These are phyloP conservation scores for Hysterangium stoloniferum DNA, from an alignment of 768 basidiomycete genomes.

Conservation along the genomic window DNA sequence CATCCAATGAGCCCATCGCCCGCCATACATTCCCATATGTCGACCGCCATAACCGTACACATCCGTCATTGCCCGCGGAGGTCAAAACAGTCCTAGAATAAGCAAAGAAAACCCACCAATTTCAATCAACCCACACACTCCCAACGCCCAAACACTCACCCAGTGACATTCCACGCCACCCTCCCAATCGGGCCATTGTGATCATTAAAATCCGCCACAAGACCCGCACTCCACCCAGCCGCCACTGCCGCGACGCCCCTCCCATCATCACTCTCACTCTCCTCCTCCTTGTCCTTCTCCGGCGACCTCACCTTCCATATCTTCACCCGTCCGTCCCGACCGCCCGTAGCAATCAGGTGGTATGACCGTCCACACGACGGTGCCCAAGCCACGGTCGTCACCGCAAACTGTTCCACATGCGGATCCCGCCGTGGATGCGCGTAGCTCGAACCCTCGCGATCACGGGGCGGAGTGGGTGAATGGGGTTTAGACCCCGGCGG, in stretches of 20 bases:
- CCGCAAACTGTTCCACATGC: slow-evolving; percentile 37
- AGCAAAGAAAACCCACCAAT: background rate
- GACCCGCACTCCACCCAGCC: slow-evolving; percentile 58
- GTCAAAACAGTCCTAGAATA: slow-evolving; percentile 64
- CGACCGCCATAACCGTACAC: slow-evolving; percentile 80
- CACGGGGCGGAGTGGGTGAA: background rate
- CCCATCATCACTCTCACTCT: slow-evolving; percentile 28
- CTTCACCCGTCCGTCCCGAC: slow-evolving; percentile 78
- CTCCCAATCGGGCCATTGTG: slow-evolving; percentile 73
- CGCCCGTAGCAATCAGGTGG: slow-evolving; percentile 88
- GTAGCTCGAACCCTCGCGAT: background rate
- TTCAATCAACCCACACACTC: slow-evolving; percentile 6
- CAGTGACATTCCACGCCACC: slow-evolving; percentile 94
- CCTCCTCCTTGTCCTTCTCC: slow-evolving; percentile 12
- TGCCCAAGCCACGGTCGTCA: slow-evolving; percentile 88
- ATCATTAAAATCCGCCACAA: slow-evolving; percentile 84
- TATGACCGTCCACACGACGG: slow-evolving; percentile 90
- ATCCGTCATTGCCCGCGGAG: slow-evolving; percentile 76
- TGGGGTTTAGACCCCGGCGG: slow-evolving; percentile 18
- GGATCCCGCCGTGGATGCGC: background rate
- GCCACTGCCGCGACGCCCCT: slow-evolving; percentile 35
- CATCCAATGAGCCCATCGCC: slow-evolving; percentile 71
- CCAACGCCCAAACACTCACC: slow-evolving; percentile 33
- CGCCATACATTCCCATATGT: slow-evolving; percentile 79
- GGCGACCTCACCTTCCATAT: slow-evolving; percentile 81